These are phyloP conservation scores for Pholiota microspora DNA, from an alignment of 768 basidiomycete species.

Conservation along the genomic window DNA sequence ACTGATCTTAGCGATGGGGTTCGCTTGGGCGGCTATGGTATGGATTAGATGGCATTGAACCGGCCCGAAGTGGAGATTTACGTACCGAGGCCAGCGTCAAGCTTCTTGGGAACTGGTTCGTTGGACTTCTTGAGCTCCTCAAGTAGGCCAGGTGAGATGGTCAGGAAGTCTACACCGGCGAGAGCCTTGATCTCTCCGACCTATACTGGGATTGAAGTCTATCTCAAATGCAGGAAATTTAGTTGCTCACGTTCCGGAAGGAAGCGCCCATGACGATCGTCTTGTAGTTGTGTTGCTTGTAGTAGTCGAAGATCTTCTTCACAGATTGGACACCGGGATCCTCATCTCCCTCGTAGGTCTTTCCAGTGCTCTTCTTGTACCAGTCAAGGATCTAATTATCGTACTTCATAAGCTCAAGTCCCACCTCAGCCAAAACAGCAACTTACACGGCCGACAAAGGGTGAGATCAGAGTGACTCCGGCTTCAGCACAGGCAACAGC, in stretches of 20 bases:
- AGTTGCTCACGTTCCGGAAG: slow-evolving; percentile 86
- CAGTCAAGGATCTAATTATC: slow-evolving; percentile 89
- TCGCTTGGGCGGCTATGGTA: slow-evolving; percentile 46
- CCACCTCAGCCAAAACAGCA: slow-evolving; percentile 11
- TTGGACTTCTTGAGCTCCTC: slow-evolving; percentile 89
- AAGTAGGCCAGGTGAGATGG: slow-evolving; percentile 87
- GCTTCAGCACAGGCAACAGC: slow-evolving; percentile 99
- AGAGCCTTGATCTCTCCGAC: slow-evolving; percentile 90
- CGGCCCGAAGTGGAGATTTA: slow-evolving; percentile 12
- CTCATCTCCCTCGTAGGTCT: slow-evolving; percentile 84
- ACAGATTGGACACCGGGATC: slow-evolving; percentile 97
- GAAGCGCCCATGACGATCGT: slow-evolving; percentile 99
- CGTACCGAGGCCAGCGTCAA: slow-evolving; percentile 65
- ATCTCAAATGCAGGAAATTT: neutral
- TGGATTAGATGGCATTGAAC: slow-evolving; percentile 6
- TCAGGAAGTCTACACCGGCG: slow-evolving; percentile 97
- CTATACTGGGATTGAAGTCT: slow-evolving; percentile 32
- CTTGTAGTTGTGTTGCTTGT: slow-evolving; percentile 98
- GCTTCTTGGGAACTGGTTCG: slow-evolving; percentile 78
- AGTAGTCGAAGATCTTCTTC: slow-evolving; percentile 98
- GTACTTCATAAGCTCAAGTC: slow-evolving; percentile 3
- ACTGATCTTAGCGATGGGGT: slow-evolving; percentile 74
- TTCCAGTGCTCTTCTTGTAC: slow-evolving; percentile 93
- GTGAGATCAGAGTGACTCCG: slow-evolving; percentile 96
- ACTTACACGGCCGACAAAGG: slow-evolving; percentile 96